phyloP scores from a whole-genome alignment of 140 eudicot genomes.

The Flaveria floridana region DNA sequence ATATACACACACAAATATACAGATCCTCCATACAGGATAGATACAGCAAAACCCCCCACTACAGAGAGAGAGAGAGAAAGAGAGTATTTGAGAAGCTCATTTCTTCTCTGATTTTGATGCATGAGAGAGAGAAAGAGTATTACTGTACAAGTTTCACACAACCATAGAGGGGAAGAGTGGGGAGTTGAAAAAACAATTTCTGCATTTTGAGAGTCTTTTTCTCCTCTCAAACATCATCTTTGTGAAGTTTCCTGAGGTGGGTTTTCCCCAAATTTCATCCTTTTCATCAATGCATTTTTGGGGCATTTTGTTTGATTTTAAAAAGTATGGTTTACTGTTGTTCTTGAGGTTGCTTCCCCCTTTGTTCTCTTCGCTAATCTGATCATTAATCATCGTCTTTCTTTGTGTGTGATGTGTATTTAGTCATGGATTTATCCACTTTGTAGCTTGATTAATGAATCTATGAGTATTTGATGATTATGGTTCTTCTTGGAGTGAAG shows the following conservation, averaged over 20 bases:
- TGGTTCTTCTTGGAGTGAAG: too few relatives aligned
- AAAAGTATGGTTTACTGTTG: slow-evolving; percentile 7
- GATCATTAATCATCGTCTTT: slow-evolving; percentile 19
- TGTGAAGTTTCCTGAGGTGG: slow-evolving; percentile 38
- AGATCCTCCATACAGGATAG: not conserved
- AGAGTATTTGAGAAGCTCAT: slow-evolving; percentile 66
- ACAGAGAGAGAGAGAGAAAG: slow-evolving; percentile 25
- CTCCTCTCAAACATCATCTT: slow-evolving; percentile 34
- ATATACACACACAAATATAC: slow-evolving; percentile 14
- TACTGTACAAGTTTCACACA: slow-evolving; percentile 51
- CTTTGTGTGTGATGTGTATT: slow-evolving; percentile 10
- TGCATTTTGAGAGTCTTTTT: slow-evolving; percentile 34
- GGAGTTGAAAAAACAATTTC: slow-evolving; percentile 36
- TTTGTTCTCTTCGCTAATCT: not conserved
- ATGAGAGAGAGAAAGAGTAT: slow-evolving; percentile 38
- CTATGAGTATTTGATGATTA: too few relatives aligned
- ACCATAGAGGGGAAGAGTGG: slow-evolving; percentile 29
- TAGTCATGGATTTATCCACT: not conserved
- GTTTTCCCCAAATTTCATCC: slow-evolving; percentile 32
- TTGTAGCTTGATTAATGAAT: slow-evolving; percentile 5
- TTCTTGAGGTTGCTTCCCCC: slow-evolving; percentile 14
- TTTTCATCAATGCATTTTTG: slow-evolving; percentile 31
- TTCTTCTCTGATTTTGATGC: slow-evolving; percentile 88
- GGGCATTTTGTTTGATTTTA: slow-evolving; percentile 24
- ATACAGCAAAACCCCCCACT: slow-evolving; percentile 21